A percentile compares a stretch with the other conserved stretches of the same genome.
Conservation (phyloP, 768 basidiomycete genomes). For the Nidula microcarpa region DNA sequence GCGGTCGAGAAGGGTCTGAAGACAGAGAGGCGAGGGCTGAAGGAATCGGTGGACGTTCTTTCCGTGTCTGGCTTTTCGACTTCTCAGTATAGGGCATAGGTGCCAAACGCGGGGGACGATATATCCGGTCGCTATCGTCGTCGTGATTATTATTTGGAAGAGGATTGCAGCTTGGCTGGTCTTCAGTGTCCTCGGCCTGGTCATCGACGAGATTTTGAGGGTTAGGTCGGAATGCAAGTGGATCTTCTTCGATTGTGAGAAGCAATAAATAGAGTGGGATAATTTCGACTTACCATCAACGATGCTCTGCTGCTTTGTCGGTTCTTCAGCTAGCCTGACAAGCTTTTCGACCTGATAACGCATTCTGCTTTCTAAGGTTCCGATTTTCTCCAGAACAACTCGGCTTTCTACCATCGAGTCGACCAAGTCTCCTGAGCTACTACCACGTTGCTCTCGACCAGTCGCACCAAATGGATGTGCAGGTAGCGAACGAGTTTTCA, state of each 20-base stretch:
- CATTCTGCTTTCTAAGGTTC: slow-evolving; percentile 81
- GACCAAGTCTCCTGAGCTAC: slow-evolving; percentile 68
- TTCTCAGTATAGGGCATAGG: slow-evolving; percentile 76
- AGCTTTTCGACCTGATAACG: slow-evolving; percentile 97
- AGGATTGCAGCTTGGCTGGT: slow-evolving; percentile 27
- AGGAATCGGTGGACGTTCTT: slow-evolving; percentile 55
- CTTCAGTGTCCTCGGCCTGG: slow-evolving; percentile 23
- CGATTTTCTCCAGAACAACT: slow-evolving; percentile 85
- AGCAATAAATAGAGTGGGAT: not conserved
- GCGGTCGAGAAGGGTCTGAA: slow-evolving; percentile 66
- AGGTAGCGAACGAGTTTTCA: slow-evolving; percentile 48
- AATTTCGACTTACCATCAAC: slow-evolving; percentile 52
- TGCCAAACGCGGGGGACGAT: slow-evolving; percentile 84
- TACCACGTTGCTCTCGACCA: slow-evolving; percentile 53
- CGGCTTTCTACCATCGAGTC: slow-evolving; percentile 78
- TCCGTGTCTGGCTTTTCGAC: slow-evolving; percentile 44
- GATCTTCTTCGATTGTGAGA: slow-evolving; percentile 41
- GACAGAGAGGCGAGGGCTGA: slow-evolving; percentile 62
- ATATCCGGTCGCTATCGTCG: slow-evolving; percentile 46
- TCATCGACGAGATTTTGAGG: slow-evolving; percentile 64
- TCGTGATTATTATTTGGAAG: slow-evolving; percentile 4
- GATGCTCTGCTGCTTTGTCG: slow-evolving; percentile 33
- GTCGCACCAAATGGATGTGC: slow-evolving; percentile 46
- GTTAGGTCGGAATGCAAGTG: slow-evolving; percentile 89
- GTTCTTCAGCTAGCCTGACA: slow-evolving; percentile 69